phyloP scores from a whole-genome alignment of 208 protist species.

The Crithidia fasciculata region DNA sequence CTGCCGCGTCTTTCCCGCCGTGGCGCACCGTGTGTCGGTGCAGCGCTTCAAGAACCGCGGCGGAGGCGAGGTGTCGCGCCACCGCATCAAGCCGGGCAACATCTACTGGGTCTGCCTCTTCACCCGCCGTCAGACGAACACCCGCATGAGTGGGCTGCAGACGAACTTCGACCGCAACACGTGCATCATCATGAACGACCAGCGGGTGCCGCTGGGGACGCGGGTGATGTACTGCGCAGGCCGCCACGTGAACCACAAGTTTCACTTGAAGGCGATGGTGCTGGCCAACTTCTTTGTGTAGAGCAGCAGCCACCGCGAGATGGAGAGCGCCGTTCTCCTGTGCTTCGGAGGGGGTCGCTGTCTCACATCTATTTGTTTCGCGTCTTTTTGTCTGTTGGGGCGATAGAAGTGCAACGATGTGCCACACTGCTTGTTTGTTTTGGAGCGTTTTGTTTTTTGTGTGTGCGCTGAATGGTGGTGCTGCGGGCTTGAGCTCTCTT shows the following conservation, averaged over 20 bases:
- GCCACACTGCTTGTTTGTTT: no score
- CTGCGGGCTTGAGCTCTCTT: no score
- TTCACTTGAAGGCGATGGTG: slow-evolving; percentile 91
- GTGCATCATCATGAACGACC: slow-evolving; percentile 93
- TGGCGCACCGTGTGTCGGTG: slow-evolving; percentile 89
- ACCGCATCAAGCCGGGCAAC: slow-evolving; percentile 86
- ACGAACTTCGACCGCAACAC: slow-evolving; percentile 94
- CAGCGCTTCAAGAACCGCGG: slow-evolving; percentile 86
- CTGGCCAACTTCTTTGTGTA: slow-evolving; percentile 93
- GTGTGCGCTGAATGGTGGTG: no score
- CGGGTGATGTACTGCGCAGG: slow-evolving; percentile 93
- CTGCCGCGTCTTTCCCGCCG: slow-evolving; percentile 87
- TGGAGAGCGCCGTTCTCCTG: no score
- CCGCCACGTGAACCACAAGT: slow-evolving; percentile 93
- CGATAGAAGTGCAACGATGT: no score
- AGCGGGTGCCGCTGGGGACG: slow-evolving; percentile 86
- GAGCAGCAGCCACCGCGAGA: no score
- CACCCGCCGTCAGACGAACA: slow-evolving; percentile 85
- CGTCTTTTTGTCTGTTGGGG: neutral
- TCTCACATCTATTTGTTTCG: no score
- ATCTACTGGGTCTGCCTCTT: slow-evolving; percentile 92
- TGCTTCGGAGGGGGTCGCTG: no score
- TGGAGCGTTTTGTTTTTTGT: no score
- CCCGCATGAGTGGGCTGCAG: slow-evolving; percentile 86
- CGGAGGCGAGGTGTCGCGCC: slow-evolving; percentile 67